Percentiles rank a stretch among this genome's conserved stretches.
phyloP scores from a whole-genome alignment of 257 asterid genomes.

The Catharanthus roseus region DNA sequence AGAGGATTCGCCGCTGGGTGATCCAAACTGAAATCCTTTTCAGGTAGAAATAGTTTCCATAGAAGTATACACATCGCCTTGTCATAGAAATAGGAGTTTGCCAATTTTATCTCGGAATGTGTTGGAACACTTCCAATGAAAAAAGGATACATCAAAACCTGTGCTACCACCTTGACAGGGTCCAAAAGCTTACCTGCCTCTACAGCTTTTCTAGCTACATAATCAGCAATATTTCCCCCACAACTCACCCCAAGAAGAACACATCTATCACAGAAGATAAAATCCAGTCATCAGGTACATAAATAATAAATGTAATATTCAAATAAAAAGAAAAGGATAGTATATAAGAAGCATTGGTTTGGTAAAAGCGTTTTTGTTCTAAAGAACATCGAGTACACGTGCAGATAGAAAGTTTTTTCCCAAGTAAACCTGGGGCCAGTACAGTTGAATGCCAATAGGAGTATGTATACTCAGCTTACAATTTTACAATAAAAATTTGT shows the following conservation, averaged over 20 bases:
- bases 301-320: background rate
- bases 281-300: background rate
- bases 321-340: background rate
- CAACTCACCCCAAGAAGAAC: conserved; percentile 96
- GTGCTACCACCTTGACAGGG: conserved; percentile 94
- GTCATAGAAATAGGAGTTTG: conserved; percentile 88
- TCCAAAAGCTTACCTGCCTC: conserved; percentile 74
- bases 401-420: background rate
- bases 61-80: conserved; percentile 80
- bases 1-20: conserved; percentile 90
- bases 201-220: conserved; percentile 69
- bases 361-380: background rate
- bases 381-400: background rate
- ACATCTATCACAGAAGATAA: conserved; percentile 48
- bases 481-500: background rate
- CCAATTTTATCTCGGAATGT: conserved; percentile 70
- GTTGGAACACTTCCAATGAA: conserved; percentile 87
- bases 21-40: conserved; percentile 65
- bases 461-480: background rate
- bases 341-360: background rate
- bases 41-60: conserved; percentile 77
- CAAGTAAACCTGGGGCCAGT: background rate
- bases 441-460: background rate
- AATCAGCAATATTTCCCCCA: conserved; percentile 87
- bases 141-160: conserved; percentile 89